phyloP scores from a whole-genome alignment of 1,284 basidiomycete genomes.

The Fomitopsis schrenkii region DNA sequence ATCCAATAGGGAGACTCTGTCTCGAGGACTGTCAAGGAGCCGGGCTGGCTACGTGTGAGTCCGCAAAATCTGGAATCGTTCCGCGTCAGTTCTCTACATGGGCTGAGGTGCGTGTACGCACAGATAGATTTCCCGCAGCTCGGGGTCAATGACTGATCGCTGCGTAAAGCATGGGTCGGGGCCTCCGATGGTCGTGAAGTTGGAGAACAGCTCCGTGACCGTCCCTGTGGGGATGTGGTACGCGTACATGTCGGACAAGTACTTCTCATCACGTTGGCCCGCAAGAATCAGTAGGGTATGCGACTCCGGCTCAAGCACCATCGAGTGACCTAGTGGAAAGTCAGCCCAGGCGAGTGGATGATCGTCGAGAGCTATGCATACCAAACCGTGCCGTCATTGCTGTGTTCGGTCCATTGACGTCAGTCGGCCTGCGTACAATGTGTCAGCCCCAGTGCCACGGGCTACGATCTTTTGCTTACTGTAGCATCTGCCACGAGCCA shows the following conservation, averaged over 20 bases:
- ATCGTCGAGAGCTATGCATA: constrained; percentile 19
- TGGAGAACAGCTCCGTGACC: constrained; percentile 57
- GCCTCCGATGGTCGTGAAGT: constrained; percentile 54
- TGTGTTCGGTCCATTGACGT: constrained; percentile 11
- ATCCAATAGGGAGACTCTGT: constrained; percentile 56
- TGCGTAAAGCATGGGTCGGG: constrained; percentile 70
- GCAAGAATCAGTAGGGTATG: constrained; percentile 66
- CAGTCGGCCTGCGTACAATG: constrained; percentile 13
- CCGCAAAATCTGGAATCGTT: constrained; percentile 49
- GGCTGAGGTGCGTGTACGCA: constrained; percentile 24
- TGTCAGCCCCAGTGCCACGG: background rate
- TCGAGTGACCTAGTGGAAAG: constrained; percentile 58
- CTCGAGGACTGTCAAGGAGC: constrained; percentile 40
- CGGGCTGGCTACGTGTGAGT: constrained; percentile 39
- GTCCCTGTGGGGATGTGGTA: constrained; percentile 59
- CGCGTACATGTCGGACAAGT: constrained; percentile 70
- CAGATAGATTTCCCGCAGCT: constrained; percentile 68
- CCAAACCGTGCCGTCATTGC: constrained; percentile 58
- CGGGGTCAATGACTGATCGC: constrained; percentile 61
- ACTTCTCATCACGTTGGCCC: constrained; percentile 61
- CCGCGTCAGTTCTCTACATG: background rate
- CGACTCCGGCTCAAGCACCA: constrained; percentile 62
- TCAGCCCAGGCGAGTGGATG: background rate
- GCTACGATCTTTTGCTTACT: constrained; percentile 39
- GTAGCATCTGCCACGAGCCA: constrained; percentile 60